A percentile compares a stretch with the other conserved stretches of the same genome.
These are phyloP conservation scores for Ambrosia artemisiifolia DNA, from an alignment of 129 eudicot genomes.

Conservation along the genomic window DNA sequence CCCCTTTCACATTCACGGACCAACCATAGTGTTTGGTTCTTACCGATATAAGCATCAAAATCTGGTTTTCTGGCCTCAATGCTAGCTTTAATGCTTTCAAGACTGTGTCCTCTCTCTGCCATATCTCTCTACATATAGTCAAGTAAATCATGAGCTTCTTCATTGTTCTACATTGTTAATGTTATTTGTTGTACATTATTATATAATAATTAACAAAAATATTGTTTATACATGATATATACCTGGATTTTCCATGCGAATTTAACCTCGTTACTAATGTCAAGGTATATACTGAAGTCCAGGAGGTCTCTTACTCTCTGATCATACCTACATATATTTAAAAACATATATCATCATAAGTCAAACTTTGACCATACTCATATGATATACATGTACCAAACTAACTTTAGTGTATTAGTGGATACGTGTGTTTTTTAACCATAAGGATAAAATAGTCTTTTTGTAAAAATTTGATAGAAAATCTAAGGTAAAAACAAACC, in stretches of 20 bases:
- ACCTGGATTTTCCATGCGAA: slow-evolving; percentile 99
- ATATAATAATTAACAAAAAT: not conserved
- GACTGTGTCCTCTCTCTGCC: slow-evolving; percentile 99
- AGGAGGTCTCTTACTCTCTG: slow-evolving; percentile 80
- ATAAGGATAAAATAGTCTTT: too few relatives aligned
- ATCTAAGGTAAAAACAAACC: too few relatives aligned
- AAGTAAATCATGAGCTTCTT: not conserved
- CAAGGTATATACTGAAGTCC: slow-evolving; percentile 96
- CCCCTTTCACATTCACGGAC: too few relatives aligned
- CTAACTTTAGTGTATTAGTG: too few relatives aligned
- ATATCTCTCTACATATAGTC: slow-evolving; percentile 73
- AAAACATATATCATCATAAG: slow-evolving; percentile 1
- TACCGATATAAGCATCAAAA: slow-evolving; percentile 94
- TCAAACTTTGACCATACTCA: not conserved
- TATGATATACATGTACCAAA: too few relatives aligned
- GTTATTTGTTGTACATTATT: not conserved
- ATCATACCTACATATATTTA: slow-evolving; percentile 54
- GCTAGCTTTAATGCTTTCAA: slow-evolving; percentile 93
- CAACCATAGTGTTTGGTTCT: not conserved
- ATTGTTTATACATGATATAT: slow-evolving; percentile 1
- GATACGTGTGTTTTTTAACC: too few relatives aligned
- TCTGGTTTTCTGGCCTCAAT: slow-evolving; percentile 97
- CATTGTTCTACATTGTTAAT: not conserved
- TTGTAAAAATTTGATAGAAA: too few relatives aligned
- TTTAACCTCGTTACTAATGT: slow-evolving; percentile 92